Conservation (phyloP, 768 basidiomycete genomes). For the Suillus bovinus region DNA sequence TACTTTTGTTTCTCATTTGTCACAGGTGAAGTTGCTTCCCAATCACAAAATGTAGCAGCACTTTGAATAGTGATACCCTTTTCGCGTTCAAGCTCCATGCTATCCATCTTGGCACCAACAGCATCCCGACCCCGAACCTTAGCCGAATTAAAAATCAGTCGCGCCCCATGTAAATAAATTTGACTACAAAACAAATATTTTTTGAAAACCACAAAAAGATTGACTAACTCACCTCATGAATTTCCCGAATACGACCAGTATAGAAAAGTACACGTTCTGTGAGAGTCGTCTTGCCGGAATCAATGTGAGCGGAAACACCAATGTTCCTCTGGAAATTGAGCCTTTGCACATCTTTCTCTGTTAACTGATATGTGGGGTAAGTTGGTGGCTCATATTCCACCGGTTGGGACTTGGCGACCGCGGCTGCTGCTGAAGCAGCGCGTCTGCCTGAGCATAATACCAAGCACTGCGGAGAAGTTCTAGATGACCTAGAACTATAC, state of each 20-base stretch:
- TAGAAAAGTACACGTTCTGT: constrained; percentile 97
- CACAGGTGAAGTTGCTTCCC: constrained; percentile 69
- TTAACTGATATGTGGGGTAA: constrained; percentile 46
- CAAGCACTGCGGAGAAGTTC: constrained; percentile 4
- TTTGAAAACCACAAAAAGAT: background rate
- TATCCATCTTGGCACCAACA: constrained; percentile 99
- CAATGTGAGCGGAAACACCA: constrained; percentile 93
- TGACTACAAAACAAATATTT: background rate
- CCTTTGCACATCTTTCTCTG: constrained; percentile 64
- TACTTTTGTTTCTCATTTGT: constrained; percentile 76
- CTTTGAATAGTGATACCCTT: constrained; percentile 99
- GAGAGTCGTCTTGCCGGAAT: constrained; percentile 97
- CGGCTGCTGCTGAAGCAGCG: constrained; percentile 46
- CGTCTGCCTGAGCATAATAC: constrained; percentile 26
- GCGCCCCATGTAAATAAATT: constrained; percentile 7
- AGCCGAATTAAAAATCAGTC: background rate
- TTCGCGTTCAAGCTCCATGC: constrained; percentile 97
- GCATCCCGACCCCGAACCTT: constrained; percentile 92
- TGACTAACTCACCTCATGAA: constrained; percentile 82
- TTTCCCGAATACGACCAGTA: constrained; percentile 92
- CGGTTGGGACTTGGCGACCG: constrained; percentile 26
- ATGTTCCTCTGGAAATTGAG: constrained; percentile 88
- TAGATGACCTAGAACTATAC: constrained; percentile 11
- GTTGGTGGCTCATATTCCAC: constrained; percentile 20
- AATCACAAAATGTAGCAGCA: constrained; percentile 98